Conservation (phyloP, 2,329 filamentous ascomycete species). For the Dactylellina leptospora region DNA sequence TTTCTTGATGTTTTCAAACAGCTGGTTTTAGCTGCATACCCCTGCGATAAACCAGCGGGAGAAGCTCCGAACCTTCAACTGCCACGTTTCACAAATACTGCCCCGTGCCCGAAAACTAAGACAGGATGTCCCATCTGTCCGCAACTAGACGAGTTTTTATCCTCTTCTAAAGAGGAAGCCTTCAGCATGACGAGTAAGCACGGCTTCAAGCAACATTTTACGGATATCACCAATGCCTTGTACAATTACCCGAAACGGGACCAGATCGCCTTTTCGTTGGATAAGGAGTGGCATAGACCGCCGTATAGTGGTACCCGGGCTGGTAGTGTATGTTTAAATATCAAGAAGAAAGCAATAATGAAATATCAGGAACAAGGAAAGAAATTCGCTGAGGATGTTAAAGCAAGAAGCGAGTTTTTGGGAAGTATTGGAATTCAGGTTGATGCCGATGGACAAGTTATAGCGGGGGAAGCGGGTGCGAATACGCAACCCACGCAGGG, state of each 20-base stretch:
- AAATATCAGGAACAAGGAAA: background rate
- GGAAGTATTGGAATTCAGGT: background rate
- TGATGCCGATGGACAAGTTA: background rate
- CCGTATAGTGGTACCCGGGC: background rate
- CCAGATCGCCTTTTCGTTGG: background rate
- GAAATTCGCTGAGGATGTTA: background rate
- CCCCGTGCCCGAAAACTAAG: background rate
- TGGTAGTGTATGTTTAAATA: background rate
- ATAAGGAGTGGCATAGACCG: no score
- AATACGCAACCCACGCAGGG: no score
- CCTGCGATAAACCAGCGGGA: background rate
- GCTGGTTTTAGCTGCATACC: background rate
- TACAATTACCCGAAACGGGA: background rate
- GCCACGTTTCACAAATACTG: background rate
- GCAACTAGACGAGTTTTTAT: constrained; percentile 6
- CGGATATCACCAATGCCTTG: background rate
- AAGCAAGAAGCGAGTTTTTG: background rate
- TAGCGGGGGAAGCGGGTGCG: background rate
- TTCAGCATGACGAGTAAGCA: background rate
- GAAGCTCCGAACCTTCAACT: background rate
- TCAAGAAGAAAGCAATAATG: background rate
- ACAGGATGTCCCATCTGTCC: constrained; percentile 7
- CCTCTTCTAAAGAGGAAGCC: background rate
- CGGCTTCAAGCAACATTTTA: constrained; percentile 8
- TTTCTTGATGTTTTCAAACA: background rate